Evolutionary conservation across 805 yeast species (phyloP).

Genomic region (Hanseniaspora occidentalis): DNA sequence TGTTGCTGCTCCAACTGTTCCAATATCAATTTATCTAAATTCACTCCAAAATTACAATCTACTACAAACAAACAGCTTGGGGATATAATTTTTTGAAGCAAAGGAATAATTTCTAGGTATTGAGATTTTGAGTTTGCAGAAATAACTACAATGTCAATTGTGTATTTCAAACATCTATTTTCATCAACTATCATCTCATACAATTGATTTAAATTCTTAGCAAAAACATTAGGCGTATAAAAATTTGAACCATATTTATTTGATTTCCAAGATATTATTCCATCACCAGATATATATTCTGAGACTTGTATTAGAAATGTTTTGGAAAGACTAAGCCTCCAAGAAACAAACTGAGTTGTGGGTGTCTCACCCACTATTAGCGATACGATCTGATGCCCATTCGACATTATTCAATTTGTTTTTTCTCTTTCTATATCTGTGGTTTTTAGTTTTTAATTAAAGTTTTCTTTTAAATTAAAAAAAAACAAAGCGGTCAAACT

Average conservation of each 20-base stretch:
- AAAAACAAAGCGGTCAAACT: neutral
- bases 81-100: slow-evolving; percentile 11
- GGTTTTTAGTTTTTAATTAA: neutral
- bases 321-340: slow-evolving; percentile 23
- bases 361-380: slow-evolving; percentile 22
- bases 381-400: slow-evolving; percentile 2
- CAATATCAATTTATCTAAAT: slow-evolving; percentile 16
- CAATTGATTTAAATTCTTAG: slow-evolving; percentile 14
- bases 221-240: slow-evolving; percentile 22
- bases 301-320: slow-evolving; percentile 20
- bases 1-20: neutral
- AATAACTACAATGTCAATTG: slow-evolving; percentile 17
- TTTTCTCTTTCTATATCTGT: neutral
- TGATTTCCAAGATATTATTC: slow-evolving; percentile 23
- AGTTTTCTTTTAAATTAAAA: neutral
- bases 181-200: slow-evolving; percentile 7
- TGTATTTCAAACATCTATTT: slow-evolving; percentile 9
- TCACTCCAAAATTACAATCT: slow-evolving; percentile 21
- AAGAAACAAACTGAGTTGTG: slow-evolving; percentile 20
- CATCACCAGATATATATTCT: slow-evolving; percentile 20
- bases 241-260: slow-evolving; percentile 21
- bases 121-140: slow-evolving; percentile 18
- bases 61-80: slow-evolving; percentile 15
- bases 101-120: slow-evolving; percentile 12
- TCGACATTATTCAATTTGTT: slow-evolving; percentile 1